Conservation (phyloP, 805 yeast genomes). For the Candida cerambycidarum region DNA sequence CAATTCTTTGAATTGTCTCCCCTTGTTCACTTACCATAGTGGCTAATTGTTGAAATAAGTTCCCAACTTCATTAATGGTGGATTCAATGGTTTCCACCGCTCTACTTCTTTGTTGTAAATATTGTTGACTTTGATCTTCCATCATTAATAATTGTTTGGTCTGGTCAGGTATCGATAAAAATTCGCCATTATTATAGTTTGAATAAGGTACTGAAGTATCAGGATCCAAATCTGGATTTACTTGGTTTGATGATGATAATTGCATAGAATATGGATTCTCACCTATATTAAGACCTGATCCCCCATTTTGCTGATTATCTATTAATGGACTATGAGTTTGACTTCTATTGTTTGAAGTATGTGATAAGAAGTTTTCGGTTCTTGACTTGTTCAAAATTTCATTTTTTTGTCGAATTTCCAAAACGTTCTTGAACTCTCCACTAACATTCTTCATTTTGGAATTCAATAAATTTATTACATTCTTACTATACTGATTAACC, state of each 20-base stretch:
- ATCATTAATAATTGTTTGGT: conserved; percentile 73
- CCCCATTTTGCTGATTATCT: conserved; percentile 11
- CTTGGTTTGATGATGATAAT: not conserved
- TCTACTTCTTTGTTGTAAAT: conserved; percentile 76
- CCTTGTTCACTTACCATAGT: conserved; percentile 98
- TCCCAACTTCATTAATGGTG: conserved; percentile 97
- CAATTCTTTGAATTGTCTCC: conserved; percentile 92
- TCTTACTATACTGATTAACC: conserved; percentile 70
- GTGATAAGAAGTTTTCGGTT: conserved; percentile 78
- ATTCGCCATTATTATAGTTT: conserved; percentile 38
- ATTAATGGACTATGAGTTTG: conserved; percentile 24
- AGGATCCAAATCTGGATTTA: conserved; percentile 27
- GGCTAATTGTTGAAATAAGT: conserved; percentile 89
- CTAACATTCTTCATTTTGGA: conserved; percentile 90
- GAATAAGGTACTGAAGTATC: conserved; percentile 26
- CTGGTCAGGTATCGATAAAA: conserved; percentile 77
- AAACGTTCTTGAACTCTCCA: conserved; percentile 86
- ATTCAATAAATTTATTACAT: conserved; percentile 82
- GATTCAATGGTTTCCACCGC: conserved; percentile 97
- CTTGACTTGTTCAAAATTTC: conserved; percentile 79
- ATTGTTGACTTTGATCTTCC: conserved; percentile 74
- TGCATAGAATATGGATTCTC: conserved; percentile 38
- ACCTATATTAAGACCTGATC: conserved; percentile 20
- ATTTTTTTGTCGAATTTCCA: conserved; percentile 80
- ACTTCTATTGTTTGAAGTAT: conserved; percentile 29